phyloP scores from a whole-genome alignment of 2,329 filamentous ascomycete genomes.

The Botrytis pseudocinerea region DNA sequence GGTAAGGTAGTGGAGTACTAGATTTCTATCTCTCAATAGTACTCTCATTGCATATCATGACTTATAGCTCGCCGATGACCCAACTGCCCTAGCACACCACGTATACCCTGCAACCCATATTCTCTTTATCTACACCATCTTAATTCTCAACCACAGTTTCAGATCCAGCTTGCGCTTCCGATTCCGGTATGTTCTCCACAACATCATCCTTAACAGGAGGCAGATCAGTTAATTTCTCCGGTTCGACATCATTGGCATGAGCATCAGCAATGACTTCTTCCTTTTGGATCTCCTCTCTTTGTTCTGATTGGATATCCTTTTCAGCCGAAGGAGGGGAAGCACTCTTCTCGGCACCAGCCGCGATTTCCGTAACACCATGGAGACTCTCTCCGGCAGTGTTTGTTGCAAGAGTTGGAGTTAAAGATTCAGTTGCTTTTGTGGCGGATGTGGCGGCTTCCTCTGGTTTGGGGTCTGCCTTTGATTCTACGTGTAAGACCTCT shows the following conservation, averaged over 20 bases:
- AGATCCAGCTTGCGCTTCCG: slow-evolving; percentile 26
- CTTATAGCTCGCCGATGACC: background rate
- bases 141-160: slow-evolving; percentile 30
- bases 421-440: slow-evolving; percentile 29
- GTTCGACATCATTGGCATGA: slow-evolving; percentile 24
- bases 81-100: background rate
- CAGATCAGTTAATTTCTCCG: slow-evolving; percentile 28
- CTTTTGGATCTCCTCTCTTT: slow-evolving; percentile 30
- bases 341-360: slow-evolving; percentile 26
- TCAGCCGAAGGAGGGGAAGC: slow-evolving; percentile 23
- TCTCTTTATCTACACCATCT: background rate
- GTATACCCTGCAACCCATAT: background rate
- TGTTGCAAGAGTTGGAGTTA: slow-evolving; percentile 33
- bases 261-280: slow-evolving; percentile 20
- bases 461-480: slow-evolving; percentile 1
- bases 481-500: slow-evolving; percentile 41
- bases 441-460: slow-evolving; percentile 12
- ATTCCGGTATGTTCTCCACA: slow-evolving; percentile 11
- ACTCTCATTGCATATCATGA: background rate
- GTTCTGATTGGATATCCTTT: slow-evolving; percentile 27
- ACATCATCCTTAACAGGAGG: slow-evolving; percentile 24
- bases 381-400: slow-evolving; percentile 34
- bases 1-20: background rate
- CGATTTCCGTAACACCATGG: slow-evolving; percentile 31
- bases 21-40: background rate